Conservation (phyloP, 2,329 filamentous ascomycete species). For the Hymenoscyphus repandus region DNA sequence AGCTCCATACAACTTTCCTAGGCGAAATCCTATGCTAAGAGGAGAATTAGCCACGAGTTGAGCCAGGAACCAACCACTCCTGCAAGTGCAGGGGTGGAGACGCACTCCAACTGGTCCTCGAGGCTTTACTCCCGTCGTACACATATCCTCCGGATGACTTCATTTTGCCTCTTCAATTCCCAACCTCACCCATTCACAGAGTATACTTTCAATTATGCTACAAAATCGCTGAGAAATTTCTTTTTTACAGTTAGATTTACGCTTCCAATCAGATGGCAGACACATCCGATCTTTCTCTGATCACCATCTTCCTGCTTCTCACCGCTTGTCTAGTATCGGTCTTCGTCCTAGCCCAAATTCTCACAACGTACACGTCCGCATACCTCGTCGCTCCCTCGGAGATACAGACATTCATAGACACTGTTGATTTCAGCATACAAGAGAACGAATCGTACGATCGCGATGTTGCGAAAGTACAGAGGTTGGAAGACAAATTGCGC, state of each 20-base stretch:
- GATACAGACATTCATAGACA: conserved; percentile 52
- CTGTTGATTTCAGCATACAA: conserved; percentile 52
- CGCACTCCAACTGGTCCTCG: conserved; percentile 1
- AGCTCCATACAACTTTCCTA: too few relatives aligned
- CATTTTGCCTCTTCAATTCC: conserved; percentile 1
- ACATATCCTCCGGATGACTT: conserved; percentile 2
- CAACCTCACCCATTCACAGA: neutral
- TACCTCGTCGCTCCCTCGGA: conserved; percentile 55
- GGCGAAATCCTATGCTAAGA: too few relatives aligned
- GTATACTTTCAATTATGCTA: conserved; percentile 12
- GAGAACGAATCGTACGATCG: conserved; percentile 61
- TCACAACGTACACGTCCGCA: conserved; percentile 47
- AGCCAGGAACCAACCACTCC: neutral
- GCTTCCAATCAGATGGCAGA: conserved; percentile 23
- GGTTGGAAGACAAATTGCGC: conserved; percentile 58
- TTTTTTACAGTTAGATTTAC: conserved; percentile 2
- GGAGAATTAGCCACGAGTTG: too few relatives aligned
- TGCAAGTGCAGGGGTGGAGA: conserved; percentile 7
- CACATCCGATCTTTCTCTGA: conserved; percentile 24
- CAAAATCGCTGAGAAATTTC: conserved; percentile 3
- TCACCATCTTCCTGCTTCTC: conserved; percentile 48
- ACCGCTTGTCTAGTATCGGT: conserved; percentile 53
- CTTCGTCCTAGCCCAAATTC: conserved; percentile 48
- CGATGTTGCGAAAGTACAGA: conserved; percentile 51
- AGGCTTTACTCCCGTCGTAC: neutral